Base-by-base conservation (phyloP, 2,329 filamentous ascomycete genomes). In the Fusarium chuoi region DNA sequence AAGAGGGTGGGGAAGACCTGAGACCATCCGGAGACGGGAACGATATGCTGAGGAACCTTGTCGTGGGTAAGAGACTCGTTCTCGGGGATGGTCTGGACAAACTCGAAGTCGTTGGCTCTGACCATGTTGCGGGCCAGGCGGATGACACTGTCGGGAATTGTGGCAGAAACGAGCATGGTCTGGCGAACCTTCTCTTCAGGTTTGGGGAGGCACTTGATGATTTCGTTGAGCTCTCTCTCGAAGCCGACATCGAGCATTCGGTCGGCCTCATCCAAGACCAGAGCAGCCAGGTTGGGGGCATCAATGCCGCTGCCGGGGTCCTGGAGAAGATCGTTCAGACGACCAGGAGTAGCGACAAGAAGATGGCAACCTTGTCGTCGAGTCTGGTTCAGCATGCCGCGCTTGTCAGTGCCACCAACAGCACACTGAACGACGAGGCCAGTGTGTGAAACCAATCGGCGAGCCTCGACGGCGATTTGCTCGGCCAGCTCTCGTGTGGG, bases 211-310 rank as follows among this genome's bases (percentile, higher is more conserved):
- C 83, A 79, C 0, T 80, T 67, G 63, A 90, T 83, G 62, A 96
- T 94, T 4, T 89, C 81, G 56, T 86, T 83, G 57, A 96, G 87
- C 63, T 91, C 91, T 41, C 86, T 85, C 64, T 91, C 86, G 78
- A 96, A 96, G 6, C 93, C 96, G 87, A 97, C 96, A 85, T 99
- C 96, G 81, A 99, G 89, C 94, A 99, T 98, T 78, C 96, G 94
- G 84, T 99, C 96, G 78, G 96, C 96, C 87, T 99, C 96, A 78
- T 99, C 96, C 52, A 99, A 92, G 74, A 98, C 95, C 51, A 99
- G 88, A 76, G 96, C 97, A 81, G 94, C 93, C 86, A 98, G 92
- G 82, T 94, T 95, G 82, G 80, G 95, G 82, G 93, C 93, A 28
- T 86, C 85, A 44, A 97, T 89, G 30, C 89, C 88, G 64, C 87